Base-by-base conservation (phyloP, 129 eudicot species). In the Pulicaria dysenterica region DNA sequence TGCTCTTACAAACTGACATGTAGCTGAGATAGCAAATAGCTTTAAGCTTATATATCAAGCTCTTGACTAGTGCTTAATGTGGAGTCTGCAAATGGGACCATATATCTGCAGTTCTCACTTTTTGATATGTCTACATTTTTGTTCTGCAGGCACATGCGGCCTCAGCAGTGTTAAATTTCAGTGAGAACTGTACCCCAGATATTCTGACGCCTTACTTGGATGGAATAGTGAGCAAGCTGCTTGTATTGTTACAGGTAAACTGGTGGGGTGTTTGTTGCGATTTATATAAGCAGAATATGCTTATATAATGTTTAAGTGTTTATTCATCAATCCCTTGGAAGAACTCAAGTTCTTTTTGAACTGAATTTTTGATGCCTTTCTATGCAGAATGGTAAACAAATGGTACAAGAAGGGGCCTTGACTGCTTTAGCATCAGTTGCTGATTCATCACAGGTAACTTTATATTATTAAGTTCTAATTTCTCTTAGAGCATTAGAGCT, bases 381-480 rank as follows among this genome's bases (percentile, higher is more conserved):
- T 53, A 5, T 73, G 79, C 83, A 94, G 99, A 90, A 90, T 19
- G 91, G 93, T 79, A 94, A 94, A 70, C 99, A 94, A 88, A 86
- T 90, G 97, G 99, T 94, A 65, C 99, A 94, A 87, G 99, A 94
- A 79, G 99, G 99, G 75, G 95, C 99, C 65, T 86, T 90, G 82
- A 94, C 99, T 73, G 97, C 99, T 74, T 80, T 94, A 65, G 99
- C 99, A 46, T 94, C 99, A 3, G 99, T 94, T 83, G 99, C 99
- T 41, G 99, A 94, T 76, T 94, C 99, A 70, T 94, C 99, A 75
- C 99, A 94, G 88, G 99, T 94, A 72, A 64, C 54, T 68, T 17
- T 15, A 62, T 69, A 13, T 10, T 61, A 43, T 24, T 38, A 31
- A 48, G 6, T 69, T 67, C n/a, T 31, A 37, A 3, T 48, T 51